Percentiles rank a stretch among this genome's conserved stretches.
phyloP scores from a whole-genome alignment of 768 basidiomycete genomes.

The Collybia sordida region DNA sequence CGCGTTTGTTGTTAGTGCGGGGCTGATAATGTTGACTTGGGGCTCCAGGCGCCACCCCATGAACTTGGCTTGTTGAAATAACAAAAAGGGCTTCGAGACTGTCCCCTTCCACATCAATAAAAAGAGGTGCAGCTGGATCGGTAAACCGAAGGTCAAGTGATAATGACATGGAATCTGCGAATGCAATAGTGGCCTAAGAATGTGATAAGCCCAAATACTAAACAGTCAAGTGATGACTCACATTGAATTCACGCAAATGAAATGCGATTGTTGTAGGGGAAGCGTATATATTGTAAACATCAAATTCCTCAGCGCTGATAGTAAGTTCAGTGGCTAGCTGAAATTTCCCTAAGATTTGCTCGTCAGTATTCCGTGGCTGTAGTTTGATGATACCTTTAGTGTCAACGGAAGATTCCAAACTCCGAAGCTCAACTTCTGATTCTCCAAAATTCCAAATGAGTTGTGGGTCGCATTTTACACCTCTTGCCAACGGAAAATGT shows the following conservation, averaged over 20 bases:
- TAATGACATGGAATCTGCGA: conserved; percentile 69
- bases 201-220: conserved; percentile 22
- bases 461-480: conserved; percentile 70
- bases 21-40: conserved; percentile 21
- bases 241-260: conserved; percentile 83
- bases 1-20: conserved; percentile 39
- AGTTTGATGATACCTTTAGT: conserved; percentile 47
- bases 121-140: conserved; percentile 70
- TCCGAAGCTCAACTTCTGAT: conserved; percentile 67
- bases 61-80: conserved; percentile 72
- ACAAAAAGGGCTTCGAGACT: conserved; percentile 67
- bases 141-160: conserved; percentile 75
- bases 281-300: conserved; percentile 64
- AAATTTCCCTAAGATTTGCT: conserved; percentile 42
- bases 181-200: conserved; percentile 83
- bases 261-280: conserved; percentile 72
- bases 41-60: conserved; percentile 31
- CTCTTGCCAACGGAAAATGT: conserved; percentile 70
- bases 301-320: conserved; percentile 80
- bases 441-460: conserved; percentile 80
- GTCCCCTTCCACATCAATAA: conserved; percentile 74
- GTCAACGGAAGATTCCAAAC: conserved; percentile 64
- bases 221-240: conserved; percentile 25
- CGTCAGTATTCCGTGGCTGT: neutral
- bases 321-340: conserved; percentile 75